These are phyloP conservation scores for Fusarium nygamai DNA, from an alignment of 2,329 filamentous ascomycete species.

Conservation along the genomic window DNA sequence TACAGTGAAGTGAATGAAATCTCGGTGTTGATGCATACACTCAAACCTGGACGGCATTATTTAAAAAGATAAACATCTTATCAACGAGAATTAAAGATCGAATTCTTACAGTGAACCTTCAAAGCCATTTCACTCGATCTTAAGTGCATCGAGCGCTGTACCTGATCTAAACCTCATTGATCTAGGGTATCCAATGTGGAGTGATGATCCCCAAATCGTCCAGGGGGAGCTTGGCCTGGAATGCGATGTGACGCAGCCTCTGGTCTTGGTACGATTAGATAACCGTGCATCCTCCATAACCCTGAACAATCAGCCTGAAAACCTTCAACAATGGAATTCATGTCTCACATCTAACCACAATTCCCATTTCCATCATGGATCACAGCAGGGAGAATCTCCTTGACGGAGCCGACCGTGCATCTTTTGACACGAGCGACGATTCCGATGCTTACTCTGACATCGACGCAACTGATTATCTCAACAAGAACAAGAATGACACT, in stretches of 20 bases:
- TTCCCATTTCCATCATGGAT: conserved; percentile 37
- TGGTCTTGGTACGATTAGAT: conserved; percentile 22
- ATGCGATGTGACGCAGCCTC: conserved; percentile 30
- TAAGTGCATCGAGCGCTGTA: neutral
- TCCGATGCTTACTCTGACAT: conserved; percentile 44
- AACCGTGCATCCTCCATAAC: conserved; percentile 7
- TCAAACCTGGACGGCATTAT: fast-evolving
- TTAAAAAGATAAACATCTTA: neutral
- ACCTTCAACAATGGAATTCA: neutral
- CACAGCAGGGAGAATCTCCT: conserved; percentile 48
- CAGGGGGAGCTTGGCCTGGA: conserved; percentile 17
- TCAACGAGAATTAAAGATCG: neutral
- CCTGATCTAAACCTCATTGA: neutral
- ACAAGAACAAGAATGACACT: conserved; percentile 19
- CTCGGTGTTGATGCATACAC: neutral
- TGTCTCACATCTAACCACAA: conserved; percentile 11
- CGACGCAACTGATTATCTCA: conserved; percentile 46
- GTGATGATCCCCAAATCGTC: conserved; percentile 11
- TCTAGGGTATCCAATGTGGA: conserved; percentile 18
- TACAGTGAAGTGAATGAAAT: too few relatives aligned
- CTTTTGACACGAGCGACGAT: conserved; percentile 38
- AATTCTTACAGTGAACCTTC: fast-evolving
- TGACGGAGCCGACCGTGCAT: conserved; percentile 29
- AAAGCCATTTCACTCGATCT: too few relatives aligned
- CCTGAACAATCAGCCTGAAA: neutral